phyloP scores from a whole-genome alignment of 2,329 filamentous ascomycete genomes.

The Colletotrichum sp. region DNA sequence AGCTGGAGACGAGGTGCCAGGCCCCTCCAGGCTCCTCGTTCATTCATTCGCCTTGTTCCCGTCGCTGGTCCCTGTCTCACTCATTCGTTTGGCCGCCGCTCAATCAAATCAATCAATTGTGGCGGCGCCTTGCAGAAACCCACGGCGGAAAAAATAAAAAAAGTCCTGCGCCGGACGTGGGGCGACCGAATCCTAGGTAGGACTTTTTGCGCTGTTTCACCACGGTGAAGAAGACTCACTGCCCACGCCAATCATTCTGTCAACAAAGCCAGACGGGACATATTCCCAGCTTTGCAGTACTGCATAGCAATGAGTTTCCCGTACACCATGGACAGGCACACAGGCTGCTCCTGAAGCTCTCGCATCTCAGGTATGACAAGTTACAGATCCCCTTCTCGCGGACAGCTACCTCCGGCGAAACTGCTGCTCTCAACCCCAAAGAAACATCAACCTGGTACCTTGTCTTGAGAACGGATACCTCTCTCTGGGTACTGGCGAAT shows the following conservation, averaged over 20 bases:
- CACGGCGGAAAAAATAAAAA: not conserved
- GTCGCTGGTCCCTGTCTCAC: not conserved
- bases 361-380: not conserved
- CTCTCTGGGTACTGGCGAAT: not conserved
- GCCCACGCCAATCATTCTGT: conserved; percentile 8
- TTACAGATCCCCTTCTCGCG: not conserved
- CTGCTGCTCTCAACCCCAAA: not conserved
- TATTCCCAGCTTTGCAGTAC: not conserved
- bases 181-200: conserved; percentile 11
- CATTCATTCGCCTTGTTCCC: not conserved
- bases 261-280: not conserved
- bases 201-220: conserved; percentile 19
- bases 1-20: not conserved
- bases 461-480: not conserved
- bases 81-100: not conserved
- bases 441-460: not conserved
- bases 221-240: conserved; percentile 15
- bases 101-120: not conserved
- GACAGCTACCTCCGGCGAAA: not conserved
- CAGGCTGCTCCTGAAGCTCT: not conserved
- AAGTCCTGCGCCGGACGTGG: conserved; percentile 13
- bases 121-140: not conserved
- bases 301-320: not conserved
- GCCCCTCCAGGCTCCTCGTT: not conserved
- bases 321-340: not conserved